Percentiles rank a stretch among this genome's conserved stretches.
These are phyloP conservation scores for Ceratocystis ficicola DNA, from an alignment of 2,329 filamentous ascomycete species.

Conservation along the genomic window DNA sequence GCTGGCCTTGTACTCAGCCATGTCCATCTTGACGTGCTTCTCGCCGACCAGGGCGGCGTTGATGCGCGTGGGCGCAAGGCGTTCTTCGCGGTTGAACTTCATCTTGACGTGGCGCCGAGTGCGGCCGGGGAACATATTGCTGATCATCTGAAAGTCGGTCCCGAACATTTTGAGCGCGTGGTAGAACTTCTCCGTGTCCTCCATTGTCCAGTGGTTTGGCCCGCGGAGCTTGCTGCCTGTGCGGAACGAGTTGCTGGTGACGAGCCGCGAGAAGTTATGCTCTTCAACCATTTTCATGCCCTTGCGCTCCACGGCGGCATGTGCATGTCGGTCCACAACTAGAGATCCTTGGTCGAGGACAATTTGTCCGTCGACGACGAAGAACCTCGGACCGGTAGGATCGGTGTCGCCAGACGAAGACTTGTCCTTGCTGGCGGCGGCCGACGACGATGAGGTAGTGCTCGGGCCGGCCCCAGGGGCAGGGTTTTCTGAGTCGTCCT, in stretches of 20 bases:
- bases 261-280: conserved; percentile 61
- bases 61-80: conserved; percentile 50
- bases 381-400: conserved; percentile 42
- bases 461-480: conserved; percentile 19
- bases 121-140: conserved; percentile 59
- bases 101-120: conserved; percentile 64
- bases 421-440: background rate
- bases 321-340: conserved; percentile 55
- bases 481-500: background rate
- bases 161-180: conserved; percentile 63
- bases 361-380: conserved; percentile 59
- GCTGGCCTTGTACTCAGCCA: conserved; percentile 48
- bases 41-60: conserved; percentile 50
- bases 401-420: conserved; percentile 23
- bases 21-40: conserved; percentile 45
- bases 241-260: conserved; percentile 57
- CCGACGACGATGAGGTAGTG: background rate
- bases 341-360: conserved; percentile 57
- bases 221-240: conserved; percentile 49
- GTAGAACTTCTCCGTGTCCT: conserved; percentile 65
- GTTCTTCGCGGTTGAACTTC: conserved; percentile 73
- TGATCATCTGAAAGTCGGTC: conserved; percentile 72
- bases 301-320: conserved; percentile 41
- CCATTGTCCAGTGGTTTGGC: conserved; percentile 56
- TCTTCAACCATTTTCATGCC: conserved; percentile 57